Base-by-base conservation (phyloP, 2,329 filamentous ascomycete genomes). In the Colletotrichum incanum region DNA sequence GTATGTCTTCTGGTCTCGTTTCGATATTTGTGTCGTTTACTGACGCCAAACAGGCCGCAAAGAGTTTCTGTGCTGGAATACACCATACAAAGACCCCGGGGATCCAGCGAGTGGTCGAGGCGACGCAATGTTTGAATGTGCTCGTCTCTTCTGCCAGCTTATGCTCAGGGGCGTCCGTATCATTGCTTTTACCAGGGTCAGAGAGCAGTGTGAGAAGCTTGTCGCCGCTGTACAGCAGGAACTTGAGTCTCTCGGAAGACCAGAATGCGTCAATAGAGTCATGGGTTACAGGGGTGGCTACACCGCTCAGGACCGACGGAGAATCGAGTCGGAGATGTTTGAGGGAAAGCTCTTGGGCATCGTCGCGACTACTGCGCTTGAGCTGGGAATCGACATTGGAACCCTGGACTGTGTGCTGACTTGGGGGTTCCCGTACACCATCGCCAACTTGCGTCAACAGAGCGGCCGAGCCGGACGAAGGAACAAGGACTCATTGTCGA, bases 51-150 rank as follows among this genome's bases (percentile, higher is more conserved):
- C 49, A 75, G 94, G 96, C 0, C 88, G 94, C 28, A 98, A 98
- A 79, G 96, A 98, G 78, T 98, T 98, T 70, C 79, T 99, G 8
- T 98, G 95, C 81, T 99, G 96, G 96, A 98, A 99, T 77, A 98
- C 96, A 0, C 96, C 96, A 0, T 98, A 91, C 81, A 97, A 95
- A 80, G 96, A 98, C 76, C 94, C 96, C 0, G 89, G 88, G 1
- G 96, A 98, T 81, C 93, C 95, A 11, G 91, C 93, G 0, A 97
- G 94, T 76, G 96, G 96, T 1, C 90, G 96, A 70, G 94, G 94
- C 18, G 94, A 94, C 79, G 92, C 92, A 4, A 91, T 97, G 80
- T 88, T 90, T 5, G 96, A 99, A 82, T 93, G 94, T n/a, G 94
- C 96, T 1, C 91, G 93, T 54, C 84, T 99, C 0, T 98, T 99